phyloP scores from a whole-genome alignment of 768 basidiomycete genomes.

The Galerina marginata region DNA sequence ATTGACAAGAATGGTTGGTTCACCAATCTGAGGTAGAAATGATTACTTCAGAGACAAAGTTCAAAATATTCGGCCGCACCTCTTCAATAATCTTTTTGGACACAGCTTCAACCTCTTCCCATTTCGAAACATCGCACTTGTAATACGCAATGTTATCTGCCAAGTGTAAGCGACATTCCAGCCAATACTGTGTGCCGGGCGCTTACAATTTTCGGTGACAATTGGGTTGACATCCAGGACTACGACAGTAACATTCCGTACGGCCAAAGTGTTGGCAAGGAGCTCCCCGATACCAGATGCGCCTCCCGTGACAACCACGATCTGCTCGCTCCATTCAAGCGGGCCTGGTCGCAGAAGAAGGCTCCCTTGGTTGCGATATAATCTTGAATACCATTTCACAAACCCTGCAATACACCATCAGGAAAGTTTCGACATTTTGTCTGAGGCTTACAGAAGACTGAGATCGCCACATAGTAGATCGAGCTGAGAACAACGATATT shows the following conservation, averaged over 20 bases:
- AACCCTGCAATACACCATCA: constrained; percentile 51
- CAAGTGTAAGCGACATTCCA: neutral
- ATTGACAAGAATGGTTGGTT: constrained; percentile 90
- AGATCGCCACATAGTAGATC: constrained; percentile 63
- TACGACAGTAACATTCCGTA: constrained; percentile 80
- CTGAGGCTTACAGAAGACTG: constrained; percentile 65
- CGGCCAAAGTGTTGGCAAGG: constrained; percentile 85
- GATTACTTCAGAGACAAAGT: constrained; percentile 2
- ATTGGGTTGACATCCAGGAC: constrained; percentile 87
- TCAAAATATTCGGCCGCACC: constrained; percentile 44
- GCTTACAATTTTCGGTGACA: constrained; percentile 75
- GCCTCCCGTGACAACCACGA: constrained; percentile 94
- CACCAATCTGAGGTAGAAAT: constrained; percentile 65
- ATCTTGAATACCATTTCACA: constrained; percentile 68
- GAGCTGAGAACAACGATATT: constrained; percentile 55
- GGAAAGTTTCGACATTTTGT: neutral
- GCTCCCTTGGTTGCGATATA: constrained; percentile 79
- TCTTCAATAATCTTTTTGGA: constrained; percentile 80
- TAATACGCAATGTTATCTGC: constrained; percentile 84
- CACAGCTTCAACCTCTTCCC: constrained; percentile 80
- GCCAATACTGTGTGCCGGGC: too few species aligned
- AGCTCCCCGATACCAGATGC: constrained; percentile 90
- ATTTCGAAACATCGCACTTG: constrained; percentile 90
- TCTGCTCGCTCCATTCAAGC: constrained; percentile 87
- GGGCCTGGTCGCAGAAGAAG: constrained; percentile 62